These are phyloP conservation scores for Cytospora mali DNA, from an alignment of 2,329 filamentous ascomycete species.

Conservation along the genomic window DNA sequence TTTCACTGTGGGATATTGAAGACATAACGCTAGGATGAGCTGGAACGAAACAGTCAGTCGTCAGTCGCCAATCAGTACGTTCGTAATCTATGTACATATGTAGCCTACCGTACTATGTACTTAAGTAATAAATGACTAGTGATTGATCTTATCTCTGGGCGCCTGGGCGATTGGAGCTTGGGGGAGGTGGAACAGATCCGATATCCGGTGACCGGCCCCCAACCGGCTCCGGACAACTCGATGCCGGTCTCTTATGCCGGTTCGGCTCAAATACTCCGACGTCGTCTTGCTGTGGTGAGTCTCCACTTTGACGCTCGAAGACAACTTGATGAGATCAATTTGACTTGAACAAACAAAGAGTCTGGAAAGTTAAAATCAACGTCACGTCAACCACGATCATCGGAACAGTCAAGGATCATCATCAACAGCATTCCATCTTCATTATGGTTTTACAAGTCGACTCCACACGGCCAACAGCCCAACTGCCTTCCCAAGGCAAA, in stretches of 20 bases:
- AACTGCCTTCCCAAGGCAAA: slow-evolving; percentile 20
- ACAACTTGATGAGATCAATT: neutral
- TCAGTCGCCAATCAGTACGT: too few relatives aligned
- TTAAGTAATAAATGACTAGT: too few relatives aligned
- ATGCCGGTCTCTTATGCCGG: slow-evolving; percentile 18
- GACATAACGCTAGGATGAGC: neutral
- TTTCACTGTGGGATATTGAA: neutral
- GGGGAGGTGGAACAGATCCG: neutral
- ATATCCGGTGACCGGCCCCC: neutral
- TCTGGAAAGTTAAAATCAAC: neutral
- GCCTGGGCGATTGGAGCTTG: neutral
- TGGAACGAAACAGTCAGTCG: too few relatives aligned
- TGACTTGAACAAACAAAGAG: neutral
- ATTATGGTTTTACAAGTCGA: slow-evolving; percentile 27
- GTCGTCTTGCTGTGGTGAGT: neutral
- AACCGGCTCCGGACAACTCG: neutral
- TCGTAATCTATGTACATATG: too few relatives aligned
- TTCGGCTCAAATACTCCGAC: slow-evolving; percentile 17
- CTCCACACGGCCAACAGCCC: slow-evolving; percentile 17
- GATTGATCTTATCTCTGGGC: neutral
- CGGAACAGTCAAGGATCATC: neutral
- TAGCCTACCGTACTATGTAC: too few relatives aligned
- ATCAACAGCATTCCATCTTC: neutral
- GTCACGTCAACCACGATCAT: neutral
- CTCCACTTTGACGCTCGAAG: neutral